These are phyloP conservation scores for Prasinococcaceae sp. DNA, from an alignment of 139 green algal species.

Conservation along the genomic window DNA sequence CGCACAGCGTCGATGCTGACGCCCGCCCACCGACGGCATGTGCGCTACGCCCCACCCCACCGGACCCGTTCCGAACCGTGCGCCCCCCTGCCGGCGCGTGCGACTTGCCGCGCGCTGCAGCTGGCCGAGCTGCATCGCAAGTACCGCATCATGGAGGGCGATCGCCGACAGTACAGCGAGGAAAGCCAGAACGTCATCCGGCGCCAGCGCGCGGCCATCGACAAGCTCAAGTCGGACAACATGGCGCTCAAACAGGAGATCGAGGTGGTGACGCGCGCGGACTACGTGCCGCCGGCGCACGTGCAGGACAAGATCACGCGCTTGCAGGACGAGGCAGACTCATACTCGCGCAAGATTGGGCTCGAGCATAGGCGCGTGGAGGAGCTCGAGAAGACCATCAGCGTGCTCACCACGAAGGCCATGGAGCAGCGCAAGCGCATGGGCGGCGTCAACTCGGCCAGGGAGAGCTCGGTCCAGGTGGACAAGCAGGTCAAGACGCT, in stretches of 20 bases:
- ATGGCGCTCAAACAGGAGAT: slow-evolving; percentile 2
- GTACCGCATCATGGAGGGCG: slow-evolving; percentile 28
- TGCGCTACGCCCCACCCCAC: too few relatives aligned
- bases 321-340: slow-evolving; percentile 30
- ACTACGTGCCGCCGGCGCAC: neutral
- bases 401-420: neutral
- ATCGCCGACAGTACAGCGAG: slow-evolving; percentile 21
- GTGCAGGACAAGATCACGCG: slow-evolving; percentile 8
- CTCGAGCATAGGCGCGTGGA: neutral
- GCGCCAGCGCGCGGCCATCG: slow-evolving; percentile 17
- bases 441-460: slow-evolving; percentile 44
- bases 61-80: too few relatives aligned
- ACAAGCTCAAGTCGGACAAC: slow-evolving; percentile 25
- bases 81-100: too few relatives aligned
- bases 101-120: too few relatives aligned
- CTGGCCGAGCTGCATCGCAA: slow-evolving; percentile 24
- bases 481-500: slow-evolving; percentile 62
- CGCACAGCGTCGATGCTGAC: too few relatives aligned
- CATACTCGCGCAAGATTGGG: slow-evolving; percentile 32
- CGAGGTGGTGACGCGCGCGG: neutral
- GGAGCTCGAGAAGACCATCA: slow-evolving; percentile 14
- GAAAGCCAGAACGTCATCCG: slow-evolving; percentile 23
- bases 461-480: slow-evolving; percentile 36
- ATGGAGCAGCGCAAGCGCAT: neutral
- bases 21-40: too few relatives aligned